A percentile compares a stretch with the other conserved stretches of the same genome.
Conservation (phyloP, 306 rosid genomes). For the Quillaja saponaria region DNA sequence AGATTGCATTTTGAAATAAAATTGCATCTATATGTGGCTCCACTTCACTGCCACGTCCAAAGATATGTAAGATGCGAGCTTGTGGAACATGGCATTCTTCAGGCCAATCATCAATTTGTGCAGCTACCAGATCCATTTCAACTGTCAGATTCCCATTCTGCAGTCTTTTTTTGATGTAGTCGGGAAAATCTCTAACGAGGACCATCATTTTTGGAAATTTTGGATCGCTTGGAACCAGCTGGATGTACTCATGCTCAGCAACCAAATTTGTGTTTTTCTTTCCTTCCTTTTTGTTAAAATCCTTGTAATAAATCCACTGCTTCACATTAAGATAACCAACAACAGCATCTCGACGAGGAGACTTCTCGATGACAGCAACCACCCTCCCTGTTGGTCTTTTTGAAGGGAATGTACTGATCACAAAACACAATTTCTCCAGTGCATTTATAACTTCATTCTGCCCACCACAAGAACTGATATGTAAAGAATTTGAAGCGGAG, state of each 20-base stretch:
- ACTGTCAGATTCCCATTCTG: conserved; percentile 55
- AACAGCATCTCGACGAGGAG: conserved; percentile 61
- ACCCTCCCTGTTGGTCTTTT: conserved; percentile 87
- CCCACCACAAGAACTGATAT: conserved; percentile 39
- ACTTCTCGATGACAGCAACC: conserved; percentile 67
- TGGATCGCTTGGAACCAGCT: conserved; percentile 65
- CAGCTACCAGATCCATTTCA: conserved; percentile 76
- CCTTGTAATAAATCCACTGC: conserved; percentile 43
- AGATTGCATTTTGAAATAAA: conserved; percentile 68
- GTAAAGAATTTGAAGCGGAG: conserved; percentile 31
- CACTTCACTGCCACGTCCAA: conserved; percentile 69
- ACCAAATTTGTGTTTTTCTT: conserved; percentile 42
- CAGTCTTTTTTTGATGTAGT: conserved; percentile 56
- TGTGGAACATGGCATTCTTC: conserved; percentile 63
- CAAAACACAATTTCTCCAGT: conserved; percentile 49
- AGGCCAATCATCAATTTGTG: conserved; percentile 62
- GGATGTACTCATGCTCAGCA: conserved; percentile 54
- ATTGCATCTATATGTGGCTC: conserved; percentile 74
- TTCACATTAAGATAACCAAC: conserved; percentile 69
- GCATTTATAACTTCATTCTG: conserved; percentile 46
- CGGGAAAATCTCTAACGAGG: conserved; percentile 53
- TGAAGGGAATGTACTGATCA: conserved; percentile 62
- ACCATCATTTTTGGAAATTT: conserved; percentile 67
- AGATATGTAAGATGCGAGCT: conserved; percentile 56
- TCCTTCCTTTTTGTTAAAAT: conserved; percentile 39